phyloP scores from a whole-genome alignment of 192 early-diverging fungal species.

The Hyaloraphidium curvatum region DNA sequence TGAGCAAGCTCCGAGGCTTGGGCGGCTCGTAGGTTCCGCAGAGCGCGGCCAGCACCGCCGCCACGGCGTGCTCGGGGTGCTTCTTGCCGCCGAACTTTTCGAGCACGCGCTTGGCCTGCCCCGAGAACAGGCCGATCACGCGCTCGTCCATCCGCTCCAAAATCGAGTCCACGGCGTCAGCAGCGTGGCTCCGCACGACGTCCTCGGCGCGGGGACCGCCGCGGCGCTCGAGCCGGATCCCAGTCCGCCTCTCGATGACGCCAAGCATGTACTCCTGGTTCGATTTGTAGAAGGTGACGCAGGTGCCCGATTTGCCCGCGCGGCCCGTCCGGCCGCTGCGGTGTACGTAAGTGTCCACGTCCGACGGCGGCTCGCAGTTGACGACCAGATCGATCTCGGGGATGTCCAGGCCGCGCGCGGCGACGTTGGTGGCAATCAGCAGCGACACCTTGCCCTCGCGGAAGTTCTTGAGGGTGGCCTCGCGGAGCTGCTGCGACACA shows the following conservation, averaged over 20 bases:
- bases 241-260: constrained; percentile 55
- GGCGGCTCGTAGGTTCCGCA: constrained; percentile 71
- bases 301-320: constrained; percentile 59
- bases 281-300: constrained; percentile 85
- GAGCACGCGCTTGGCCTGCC: constrained; percentile 53
- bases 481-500: constrained; percentile 56
- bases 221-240: constrained; percentile 55
- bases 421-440: constrained; percentile 86
- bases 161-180: constrained; percentile 37
- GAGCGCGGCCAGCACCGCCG: constrained; percentile 73
- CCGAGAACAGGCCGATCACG: constrained; percentile 59
- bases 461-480: constrained; percentile 65
- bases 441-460: constrained; percentile 64
- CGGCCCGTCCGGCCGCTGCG: constrained; percentile 88
- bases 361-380: constrained; percentile 85
- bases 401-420: constrained; percentile 89
- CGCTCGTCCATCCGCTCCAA: constrained; percentile 54
- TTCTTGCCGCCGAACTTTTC: constrained; percentile 39
- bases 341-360: constrained; percentile 89
- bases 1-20: constrained; percentile 57
- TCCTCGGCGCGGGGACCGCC: constrained; percentile 76
- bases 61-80: constrained; percentile 58
- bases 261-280: constrained; percentile 63
- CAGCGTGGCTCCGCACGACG: constrained; percentile 65
- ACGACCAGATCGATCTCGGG: constrained; percentile 92